A percentile compares a stretch with the other conserved stretches of the same genome.
These are phyloP conservation scores for Rhinocladiella similis DNA, from an alignment of 2,329 filamentous ascomycete genomes.

Conservation along the genomic window DNA sequence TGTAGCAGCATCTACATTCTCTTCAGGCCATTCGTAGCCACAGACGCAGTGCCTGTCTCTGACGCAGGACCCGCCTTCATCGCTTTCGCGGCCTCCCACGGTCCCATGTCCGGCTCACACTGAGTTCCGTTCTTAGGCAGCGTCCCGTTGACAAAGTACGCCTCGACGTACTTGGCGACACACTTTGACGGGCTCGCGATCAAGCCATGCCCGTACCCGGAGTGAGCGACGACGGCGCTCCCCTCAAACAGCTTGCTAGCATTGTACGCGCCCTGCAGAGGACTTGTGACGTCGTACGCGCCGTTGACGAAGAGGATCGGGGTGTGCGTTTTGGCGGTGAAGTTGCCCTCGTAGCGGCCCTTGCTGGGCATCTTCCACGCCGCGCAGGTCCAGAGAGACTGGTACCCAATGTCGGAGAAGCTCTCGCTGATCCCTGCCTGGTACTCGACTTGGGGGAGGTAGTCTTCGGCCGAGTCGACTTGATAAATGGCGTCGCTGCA, in stretches of 20 bases:
- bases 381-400: slow-evolving; percentile 20
- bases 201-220: slow-evolving; percentile 26
- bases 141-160: slow-evolving; percentile 38
- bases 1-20: no score
- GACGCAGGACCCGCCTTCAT: background rate
- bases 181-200: slow-evolving; percentile 35
- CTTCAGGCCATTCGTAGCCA: no score
- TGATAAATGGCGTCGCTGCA: slow-evolving; percentile 14
- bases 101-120: slow-evolving; percentile 31
- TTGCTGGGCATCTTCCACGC: slow-evolving; percentile 29
- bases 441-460: background rate
- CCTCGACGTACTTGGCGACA: slow-evolving; percentile 29
- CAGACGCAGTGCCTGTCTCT: background rate
- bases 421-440: slow-evolving; percentile 3
- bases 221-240: slow-evolving; percentile 29
- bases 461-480: slow-evolving; percentile 4
- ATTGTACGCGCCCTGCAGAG: slow-evolving; percentile 28
- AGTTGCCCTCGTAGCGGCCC: slow-evolving; percentile 29
- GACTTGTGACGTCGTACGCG: slow-evolving; percentile 29
- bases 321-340: slow-evolving; percentile 27
- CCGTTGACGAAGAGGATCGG: slow-evolving; percentile 32
- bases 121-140: slow-evolving; percentile 36
- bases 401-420: slow-evolving; percentile 8
- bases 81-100: slow-evolving; percentile 8
- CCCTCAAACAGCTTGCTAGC: slow-evolving; percentile 28